These are phyloP conservation scores for Colletotrichum truncatum DNA, from an alignment of 2,329 filamentous ascomycete genomes.

Conservation along the genomic window DNA sequence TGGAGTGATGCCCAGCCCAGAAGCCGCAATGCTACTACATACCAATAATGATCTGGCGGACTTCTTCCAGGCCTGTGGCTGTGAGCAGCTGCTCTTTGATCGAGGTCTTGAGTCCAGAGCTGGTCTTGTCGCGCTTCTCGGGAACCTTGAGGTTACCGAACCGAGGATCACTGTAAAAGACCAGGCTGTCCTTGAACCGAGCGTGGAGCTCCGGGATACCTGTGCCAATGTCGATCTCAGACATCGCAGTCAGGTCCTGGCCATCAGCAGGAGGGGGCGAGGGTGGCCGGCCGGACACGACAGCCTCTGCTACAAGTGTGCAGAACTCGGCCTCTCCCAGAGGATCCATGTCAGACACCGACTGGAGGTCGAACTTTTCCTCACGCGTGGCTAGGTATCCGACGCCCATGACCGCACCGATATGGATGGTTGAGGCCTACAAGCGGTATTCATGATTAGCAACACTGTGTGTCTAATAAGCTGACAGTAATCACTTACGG, in stretches of 20 bases:
- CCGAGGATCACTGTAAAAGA: not conserved
- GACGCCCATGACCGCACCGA: conserved; percentile 48
- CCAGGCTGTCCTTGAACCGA: not conserved
- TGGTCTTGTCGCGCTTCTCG: not conserved
- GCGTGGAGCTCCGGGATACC: conserved; percentile 4
- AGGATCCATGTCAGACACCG: conserved; percentile 14
- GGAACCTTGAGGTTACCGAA: conserved; percentile 3
- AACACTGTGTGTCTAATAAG: not conserved
- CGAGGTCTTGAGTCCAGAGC: not conserved
- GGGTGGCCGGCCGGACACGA: conserved; percentile 46
- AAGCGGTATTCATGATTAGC: not conserved
- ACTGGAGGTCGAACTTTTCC: conserved; percentile 16
- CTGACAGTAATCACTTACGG: conserved; percentile 31
- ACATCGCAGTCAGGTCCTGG: conserved; percentile 23
- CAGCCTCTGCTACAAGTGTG: conserved; percentile 51
- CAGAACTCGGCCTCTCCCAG: conserved; percentile 46
- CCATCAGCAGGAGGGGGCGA: too few relatives aligned
- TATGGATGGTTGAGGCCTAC: conserved; percentile 42
- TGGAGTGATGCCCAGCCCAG: not conserved
- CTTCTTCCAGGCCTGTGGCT: not conserved
- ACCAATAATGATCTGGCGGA: not conserved
- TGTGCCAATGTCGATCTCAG: not conserved
- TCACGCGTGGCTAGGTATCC: conserved; percentile 46
- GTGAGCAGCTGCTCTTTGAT: not conserved
- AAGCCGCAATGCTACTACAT: not conserved